Conservation (phyloP, 768 basidiomycete species). For the Collybia nuda region DNA sequence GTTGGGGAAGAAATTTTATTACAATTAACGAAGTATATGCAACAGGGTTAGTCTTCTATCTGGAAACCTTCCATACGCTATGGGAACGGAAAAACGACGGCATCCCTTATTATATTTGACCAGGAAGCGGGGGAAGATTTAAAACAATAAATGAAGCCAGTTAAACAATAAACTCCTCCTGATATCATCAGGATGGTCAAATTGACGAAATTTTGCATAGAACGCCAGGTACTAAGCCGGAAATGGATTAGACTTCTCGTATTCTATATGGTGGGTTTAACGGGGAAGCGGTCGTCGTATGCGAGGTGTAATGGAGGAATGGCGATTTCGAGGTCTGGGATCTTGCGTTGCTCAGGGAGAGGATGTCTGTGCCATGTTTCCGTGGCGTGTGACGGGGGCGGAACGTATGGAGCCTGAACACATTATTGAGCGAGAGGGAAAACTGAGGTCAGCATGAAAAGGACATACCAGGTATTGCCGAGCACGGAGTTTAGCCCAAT, state of each 20-base stretch:
- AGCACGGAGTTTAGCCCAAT: conserved; percentile 45
- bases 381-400: conserved; percentile 15
- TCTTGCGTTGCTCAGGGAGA: conserved; percentile 31
- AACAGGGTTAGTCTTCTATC: too few relatives aligned
- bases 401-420: conserved; percentile 43
- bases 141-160: too few relatives aligned
- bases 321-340: conserved; percentile 40
- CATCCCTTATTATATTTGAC: too few relatives aligned
- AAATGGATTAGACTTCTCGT: background rate
- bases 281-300: conserved; percentile 36
- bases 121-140: too few relatives aligned
- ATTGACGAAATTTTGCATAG: background rate
- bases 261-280: background rate
- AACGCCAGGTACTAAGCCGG: background rate
- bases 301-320: conserved; percentile 30
- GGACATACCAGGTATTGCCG: conserved; percentile 45
- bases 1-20: too few relatives aligned
- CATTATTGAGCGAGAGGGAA: conserved; percentile 3
- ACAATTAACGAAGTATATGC: too few relatives aligned
- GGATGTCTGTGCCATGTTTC: conserved; percentile 36
- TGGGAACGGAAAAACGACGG: too few relatives aligned
- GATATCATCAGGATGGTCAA: too few relatives aligned
- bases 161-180: too few relatives aligned
- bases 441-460: background rate
- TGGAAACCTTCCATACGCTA: too few relatives aligned